Evolutionary conservation across 2,329 filamentous ascomycete genomes (phyloP).

Genomic region (Decorospora gaudefroyi): DNA sequence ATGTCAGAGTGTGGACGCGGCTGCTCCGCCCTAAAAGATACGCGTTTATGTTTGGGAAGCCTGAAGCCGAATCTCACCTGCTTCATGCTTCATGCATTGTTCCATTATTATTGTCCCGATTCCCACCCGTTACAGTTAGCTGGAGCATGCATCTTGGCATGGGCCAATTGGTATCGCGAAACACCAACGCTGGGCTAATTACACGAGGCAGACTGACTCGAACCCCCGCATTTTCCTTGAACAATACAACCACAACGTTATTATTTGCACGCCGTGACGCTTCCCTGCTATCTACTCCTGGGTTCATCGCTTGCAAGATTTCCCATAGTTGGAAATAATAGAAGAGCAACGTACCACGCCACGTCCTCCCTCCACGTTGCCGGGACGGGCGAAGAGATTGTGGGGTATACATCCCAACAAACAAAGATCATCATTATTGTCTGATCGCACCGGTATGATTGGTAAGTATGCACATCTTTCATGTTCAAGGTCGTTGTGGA

Average conservation of each 20-base stretch:
- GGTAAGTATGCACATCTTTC: too few species aligned
- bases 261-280: not conserved
- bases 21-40: too few species aligned
- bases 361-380: too few species aligned
- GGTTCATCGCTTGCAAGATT: not conserved
- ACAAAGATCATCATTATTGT: not conserved
- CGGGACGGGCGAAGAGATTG: too few species aligned
- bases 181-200: slow-evolving; percentile 10
- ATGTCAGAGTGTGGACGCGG: too few species aligned
- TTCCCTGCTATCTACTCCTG: not conserved
- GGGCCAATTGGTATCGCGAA: slow-evolving; percentile 6
- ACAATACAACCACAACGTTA: too few species aligned
- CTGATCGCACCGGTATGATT: not conserved
- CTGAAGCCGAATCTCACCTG: slow-evolving; percentile 6
- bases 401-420: too few species aligned
- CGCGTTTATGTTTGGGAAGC: too few species aligned
- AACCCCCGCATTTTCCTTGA: too few species aligned
- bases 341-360: too few species aligned
- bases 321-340: too few species aligned
- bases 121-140: slow-evolving; percentile 7
- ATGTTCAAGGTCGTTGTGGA: not conserved
- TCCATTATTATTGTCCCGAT: too few species aligned
- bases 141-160: not conserved
- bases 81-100: slow-evolving; percentile 10
- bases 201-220: slow-evolving; percentile 1